Conservation (phyloP, 179 eudicot genomes). For the Vitellaria paradoxa region DNA sequence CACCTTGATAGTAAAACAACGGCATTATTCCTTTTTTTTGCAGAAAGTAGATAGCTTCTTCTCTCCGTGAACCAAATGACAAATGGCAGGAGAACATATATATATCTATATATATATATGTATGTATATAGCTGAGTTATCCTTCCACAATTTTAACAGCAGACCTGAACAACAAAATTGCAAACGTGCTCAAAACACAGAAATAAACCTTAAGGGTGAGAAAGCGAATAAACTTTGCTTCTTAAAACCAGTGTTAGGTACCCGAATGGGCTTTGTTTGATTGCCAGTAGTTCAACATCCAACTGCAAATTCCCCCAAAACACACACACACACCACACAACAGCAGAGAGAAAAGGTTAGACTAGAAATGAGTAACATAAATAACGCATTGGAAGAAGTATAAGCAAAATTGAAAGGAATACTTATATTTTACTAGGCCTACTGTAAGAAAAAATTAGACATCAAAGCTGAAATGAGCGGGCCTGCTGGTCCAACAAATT, state of each 20-base stretch:
- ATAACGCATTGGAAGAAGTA: no score
- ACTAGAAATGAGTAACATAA: no score
- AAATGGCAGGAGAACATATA: background rate
- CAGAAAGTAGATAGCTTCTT: background rate
- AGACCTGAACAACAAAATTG: slow-evolving; percentile 39
- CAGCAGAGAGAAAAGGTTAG: background rate
- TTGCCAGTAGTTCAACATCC: slow-evolving; percentile 80
- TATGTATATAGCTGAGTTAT: slow-evolving; percentile 14
- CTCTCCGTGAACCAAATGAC: slow-evolving; percentile 3
- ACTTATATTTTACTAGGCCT: background rate
- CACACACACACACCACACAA: background rate
- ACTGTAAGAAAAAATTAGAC: background rate
- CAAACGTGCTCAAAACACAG: background rate
- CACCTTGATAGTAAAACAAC: background rate
- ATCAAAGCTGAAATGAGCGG: background rate
- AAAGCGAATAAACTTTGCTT: slow-evolving; percentile 1
- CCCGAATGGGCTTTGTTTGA: slow-evolving; percentile 40
- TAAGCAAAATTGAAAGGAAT: no score
- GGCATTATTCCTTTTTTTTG: background rate
- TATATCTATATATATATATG: no score
- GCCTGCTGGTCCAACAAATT: slow-evolving; percentile 2
- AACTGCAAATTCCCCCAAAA: slow-evolving; percentile 43
- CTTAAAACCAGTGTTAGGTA: slow-evolving; percentile 23
- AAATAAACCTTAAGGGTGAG: background rate
- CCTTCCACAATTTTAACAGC: slow-evolving; percentile 79